Evolutionary conservation across 352 stramenopile species (phyloP), one percentile per base, ranked within the genome.

Genomic region (Phytophthora idaei): DNA sequence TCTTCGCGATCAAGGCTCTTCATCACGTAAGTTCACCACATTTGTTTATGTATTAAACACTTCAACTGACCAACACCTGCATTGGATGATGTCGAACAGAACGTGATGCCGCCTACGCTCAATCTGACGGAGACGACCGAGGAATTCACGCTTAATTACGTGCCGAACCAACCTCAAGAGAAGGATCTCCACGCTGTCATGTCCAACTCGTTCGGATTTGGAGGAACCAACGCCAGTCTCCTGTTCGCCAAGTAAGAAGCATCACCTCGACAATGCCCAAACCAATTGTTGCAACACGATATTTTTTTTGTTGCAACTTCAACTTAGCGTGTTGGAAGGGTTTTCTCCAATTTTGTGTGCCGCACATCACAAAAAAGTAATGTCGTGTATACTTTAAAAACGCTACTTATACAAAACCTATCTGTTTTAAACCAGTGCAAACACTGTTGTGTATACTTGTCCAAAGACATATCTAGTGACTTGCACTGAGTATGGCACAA

Each of bases 161-260:
- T 95, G 27, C 73, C 79, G 17, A 78, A 85, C 32, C 59, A 76
- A 10, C 76, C 82, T 1, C 83, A 92, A 45, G 80, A 96, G 60
- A 87, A 90, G 50, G 64, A 91, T 12, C 56, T 98, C 9, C 66
- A 86, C 11, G 78, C 85, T 32, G 93, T 95, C 2, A 70, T 99
- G 36, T 94, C 83, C 11, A 99, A 99, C 75, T 98, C 94, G 36
- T 99, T 99, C 85, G 97, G 97, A 17, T 99, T 99, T 73, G 97
- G 97, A 57, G 97, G 97, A 50, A 98, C 95, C 10, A 99, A 99
- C 84, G 89, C 86, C 9, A 90, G 80, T 50, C 67, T 95, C 9
- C 81, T 84, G 48, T 95, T 95, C 61, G 69, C 81, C 49, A 93
- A 92, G 71, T 93, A 77, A 11, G 2, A 8, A 37, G 1, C 8